phyloP scores from a whole-genome alignment of 495 filamentous ascomycete genomes.

The Staphylotrichum longicolle region DNA sequence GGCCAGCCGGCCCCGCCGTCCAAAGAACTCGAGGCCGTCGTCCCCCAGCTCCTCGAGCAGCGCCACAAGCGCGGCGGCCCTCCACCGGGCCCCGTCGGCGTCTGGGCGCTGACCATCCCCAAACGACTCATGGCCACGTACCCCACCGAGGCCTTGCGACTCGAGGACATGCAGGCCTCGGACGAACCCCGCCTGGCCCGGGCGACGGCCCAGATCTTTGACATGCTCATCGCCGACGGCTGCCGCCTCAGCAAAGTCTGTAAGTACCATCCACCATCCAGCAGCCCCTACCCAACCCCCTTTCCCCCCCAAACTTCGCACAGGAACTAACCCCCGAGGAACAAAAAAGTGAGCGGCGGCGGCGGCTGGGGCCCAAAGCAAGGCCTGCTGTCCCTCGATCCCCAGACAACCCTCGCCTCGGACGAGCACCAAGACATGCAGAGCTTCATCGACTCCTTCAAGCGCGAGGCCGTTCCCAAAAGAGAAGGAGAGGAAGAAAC shows the following conservation, averaged over 20 bases:
- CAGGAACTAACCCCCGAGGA: constrained; percentile 6
- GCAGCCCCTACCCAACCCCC: too few relatives aligned
- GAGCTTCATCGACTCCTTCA: constrained; percentile 33
- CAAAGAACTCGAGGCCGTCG: constrained; percentile 65
- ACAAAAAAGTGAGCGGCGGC: constrained; percentile 69
- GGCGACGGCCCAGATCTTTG: constrained; percentile 17
- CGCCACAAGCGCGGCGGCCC: constrained; percentile 18
- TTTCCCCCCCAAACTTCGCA: background rate
- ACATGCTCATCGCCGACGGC: constrained; percentile 42
- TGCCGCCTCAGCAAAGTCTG: constrained; percentile 60
- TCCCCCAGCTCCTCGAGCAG: constrained; percentile 58
- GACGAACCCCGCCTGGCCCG: constrained; percentile 15
- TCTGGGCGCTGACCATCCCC: constrained; percentile 75
- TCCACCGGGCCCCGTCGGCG: constrained; percentile 49
- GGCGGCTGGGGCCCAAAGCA: constrained; percentile 88
- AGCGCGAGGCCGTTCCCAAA: constrained; percentile 14
- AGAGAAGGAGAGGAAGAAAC: constrained; percentile 28
- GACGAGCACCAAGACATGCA: constrained; percentile 33
- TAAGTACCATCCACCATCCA: constrained; percentile 32
- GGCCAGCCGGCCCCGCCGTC: constrained; percentile 63
- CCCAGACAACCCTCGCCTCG: constrained; percentile 50
- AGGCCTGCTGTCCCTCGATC: constrained; percentile 79
- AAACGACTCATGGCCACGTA: constrained; percentile 10
- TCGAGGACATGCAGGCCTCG: background rate
- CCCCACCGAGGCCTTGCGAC: too few relatives aligned